phyloP scores from a whole-genome alignment of 228 moss, liverwort and hornwort species.

The Sphagnum magellanicum region DNA sequence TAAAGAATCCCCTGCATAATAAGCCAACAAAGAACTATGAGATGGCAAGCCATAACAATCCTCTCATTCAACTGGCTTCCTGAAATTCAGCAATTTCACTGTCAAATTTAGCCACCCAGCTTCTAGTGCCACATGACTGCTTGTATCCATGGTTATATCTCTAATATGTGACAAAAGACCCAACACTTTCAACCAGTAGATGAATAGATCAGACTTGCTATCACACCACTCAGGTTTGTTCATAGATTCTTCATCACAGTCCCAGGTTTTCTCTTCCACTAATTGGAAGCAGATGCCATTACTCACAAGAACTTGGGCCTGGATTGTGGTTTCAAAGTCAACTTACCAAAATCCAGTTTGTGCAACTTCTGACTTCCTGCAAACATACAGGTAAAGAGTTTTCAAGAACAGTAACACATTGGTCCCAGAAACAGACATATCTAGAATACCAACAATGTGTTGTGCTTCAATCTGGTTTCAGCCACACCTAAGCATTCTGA shows the following conservation, averaged over 20 bases:
- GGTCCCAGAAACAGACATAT: not conserved
- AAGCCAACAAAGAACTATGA: slow-evolving; percentile 3
- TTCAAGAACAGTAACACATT: not conserved
- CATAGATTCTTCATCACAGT: slow-evolving; percentile 16
- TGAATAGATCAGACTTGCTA: not conserved
- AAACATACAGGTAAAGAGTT: not conserved
- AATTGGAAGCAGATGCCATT: not conserved
- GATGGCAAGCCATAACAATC: not conserved
- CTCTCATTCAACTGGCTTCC: not conserved
- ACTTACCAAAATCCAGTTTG: slow-evolving; percentile 44
- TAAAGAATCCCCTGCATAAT: slow-evolving; percentile 51
- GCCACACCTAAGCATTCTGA: not conserved
- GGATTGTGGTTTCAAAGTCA: not conserved
- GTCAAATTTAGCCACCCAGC: not conserved
- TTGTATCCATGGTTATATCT: not conserved
- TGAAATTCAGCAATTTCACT: not conserved
- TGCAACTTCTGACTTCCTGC: slow-evolving; percentile 27
- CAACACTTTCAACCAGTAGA: too few relatives aligned
- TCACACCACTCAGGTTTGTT: not conserved
- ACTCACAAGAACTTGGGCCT: not conserved
- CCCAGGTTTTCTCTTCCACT: slow-evolving; percentile 26
- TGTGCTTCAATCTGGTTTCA: not conserved
- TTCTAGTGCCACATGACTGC: not conserved
- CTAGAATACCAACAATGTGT: not conserved
- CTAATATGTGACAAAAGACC: too few relatives aligned